phyloP scores from a whole-genome alignment of 2,329 filamentous ascomycete genomes.

The Immersiporthe knoxdaviesiana region DNA sequence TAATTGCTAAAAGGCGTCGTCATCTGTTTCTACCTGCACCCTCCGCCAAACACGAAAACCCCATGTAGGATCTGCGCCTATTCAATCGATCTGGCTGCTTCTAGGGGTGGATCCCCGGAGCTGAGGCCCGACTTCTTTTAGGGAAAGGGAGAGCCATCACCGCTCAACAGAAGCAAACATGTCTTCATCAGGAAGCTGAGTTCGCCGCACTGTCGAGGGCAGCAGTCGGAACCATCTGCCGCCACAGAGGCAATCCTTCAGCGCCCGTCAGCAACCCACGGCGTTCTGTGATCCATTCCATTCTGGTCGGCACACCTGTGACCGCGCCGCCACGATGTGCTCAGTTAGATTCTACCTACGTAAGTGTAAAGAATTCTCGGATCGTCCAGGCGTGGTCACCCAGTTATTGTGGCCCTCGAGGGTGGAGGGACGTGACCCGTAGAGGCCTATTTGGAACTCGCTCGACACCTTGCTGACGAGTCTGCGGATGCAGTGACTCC shows the following conservation, averaged over 20 bases:
- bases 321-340: background rate
- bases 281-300: too few relatives aligned
- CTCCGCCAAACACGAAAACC: background rate
- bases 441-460: background rate
- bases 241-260: background rate
- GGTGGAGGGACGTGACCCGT: background rate
- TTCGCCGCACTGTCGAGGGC: background rate
- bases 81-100: background rate
- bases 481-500: slow-evolving; percentile 14
- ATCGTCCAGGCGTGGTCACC: background rate
- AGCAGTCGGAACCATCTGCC: background rate
- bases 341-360: background rate
- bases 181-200: slow-evolving; percentile 2
- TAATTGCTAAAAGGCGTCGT: background rate
- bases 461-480: background rate
- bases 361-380: background rate
- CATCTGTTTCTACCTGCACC: background rate
- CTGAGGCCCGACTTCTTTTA: background rate
- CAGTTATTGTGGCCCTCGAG: background rate
- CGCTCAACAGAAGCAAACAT: background rate
- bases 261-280: too few relatives aligned
- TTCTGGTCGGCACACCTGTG: background rate
- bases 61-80: background rate
- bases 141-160: background rate
- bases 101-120: background rate